Conservation (phyloP, 352 stramenopile species). For the Phytophthora syringae region DNA sequence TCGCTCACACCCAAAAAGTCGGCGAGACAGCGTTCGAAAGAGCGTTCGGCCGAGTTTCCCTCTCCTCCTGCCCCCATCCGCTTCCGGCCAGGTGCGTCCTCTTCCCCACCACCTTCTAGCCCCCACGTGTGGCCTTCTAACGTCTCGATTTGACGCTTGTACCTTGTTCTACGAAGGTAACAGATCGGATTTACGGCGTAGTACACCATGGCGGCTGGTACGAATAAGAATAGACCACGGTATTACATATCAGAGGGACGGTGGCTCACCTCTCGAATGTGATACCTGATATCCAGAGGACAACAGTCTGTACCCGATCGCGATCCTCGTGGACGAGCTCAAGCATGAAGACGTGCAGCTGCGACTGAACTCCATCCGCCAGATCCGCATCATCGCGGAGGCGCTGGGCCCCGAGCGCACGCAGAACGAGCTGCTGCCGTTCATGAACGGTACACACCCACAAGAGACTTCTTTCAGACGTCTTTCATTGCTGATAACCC, state of each 20-base stretch:
- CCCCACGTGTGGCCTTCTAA: neutral
- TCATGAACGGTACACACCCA: slow-evolving; percentile 93
- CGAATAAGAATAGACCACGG: slow-evolving; percentile 1
- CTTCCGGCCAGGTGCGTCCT: slow-evolving; percentile 5
- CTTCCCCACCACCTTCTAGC: neutral
- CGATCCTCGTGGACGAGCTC: slow-evolving; percentile 92
- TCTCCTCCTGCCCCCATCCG: neutral
- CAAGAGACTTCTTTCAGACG: neutral
- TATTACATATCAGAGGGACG: neutral
- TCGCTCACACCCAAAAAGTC: slow-evolving; percentile 35
- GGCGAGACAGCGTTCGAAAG: slow-evolving; percentile 7
- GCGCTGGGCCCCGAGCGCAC: slow-evolving; percentile 92
- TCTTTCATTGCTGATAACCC: neutral
- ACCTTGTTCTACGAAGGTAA: slow-evolving; percentile 10
- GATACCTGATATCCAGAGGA: slow-evolving; percentile 52
- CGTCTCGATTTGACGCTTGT: neutral
- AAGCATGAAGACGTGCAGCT: slow-evolving; percentile 93
- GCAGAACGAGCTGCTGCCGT: slow-evolving; percentile 97
- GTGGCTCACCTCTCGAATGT: slow-evolving; percentile 17
- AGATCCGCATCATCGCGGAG: slow-evolving; percentile 90
- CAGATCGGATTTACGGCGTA: slow-evolving; percentile 19
- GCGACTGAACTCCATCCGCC: slow-evolving; percentile 91
- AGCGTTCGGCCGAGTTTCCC: slow-evolving; percentile 4
- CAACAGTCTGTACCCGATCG: slow-evolving; percentile 88
- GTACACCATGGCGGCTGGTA: slow-evolving; percentile 46